A percentile compares a stretch with the other conserved stretches of the same genome.
phyloP scores from a whole-genome alignment of 352 stramenopile genomes.

The Phytophthora constricta region DNA sequence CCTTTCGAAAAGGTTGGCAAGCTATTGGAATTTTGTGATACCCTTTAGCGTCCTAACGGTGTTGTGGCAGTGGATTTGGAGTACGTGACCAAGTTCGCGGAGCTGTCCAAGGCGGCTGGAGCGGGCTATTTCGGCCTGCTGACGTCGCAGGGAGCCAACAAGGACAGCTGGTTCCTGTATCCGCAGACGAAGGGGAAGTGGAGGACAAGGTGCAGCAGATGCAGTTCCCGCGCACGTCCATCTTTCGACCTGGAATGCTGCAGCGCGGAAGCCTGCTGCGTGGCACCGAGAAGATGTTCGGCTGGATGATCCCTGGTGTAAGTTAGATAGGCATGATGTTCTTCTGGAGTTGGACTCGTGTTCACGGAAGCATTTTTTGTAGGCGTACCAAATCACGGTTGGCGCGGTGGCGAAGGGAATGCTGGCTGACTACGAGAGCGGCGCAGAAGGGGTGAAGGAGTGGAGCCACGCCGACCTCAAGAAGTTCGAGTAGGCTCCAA shows the following conservation, averaged over 20 bases:
- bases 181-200: conserved; percentile 78
- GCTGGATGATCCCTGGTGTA: conserved; percentile 62
- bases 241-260: conserved; percentile 70
- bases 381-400: conserved; percentile 50
- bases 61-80: conserved; percentile 66
- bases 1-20: conserved; percentile 70
- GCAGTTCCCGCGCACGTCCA: conserved; percentile 54
- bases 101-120: conserved; percentile 51
- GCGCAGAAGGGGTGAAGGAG: conserved; percentile 44
- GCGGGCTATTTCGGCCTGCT: conserved; percentile 74
- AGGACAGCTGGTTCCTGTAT: conserved; percentile 84
- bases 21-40: too few relatives aligned
- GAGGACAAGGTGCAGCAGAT: conserved; percentile 71
- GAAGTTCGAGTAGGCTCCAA: conserved; percentile 44
- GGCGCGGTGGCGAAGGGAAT: conserved; percentile 68
- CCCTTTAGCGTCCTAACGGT: too few relatives aligned
- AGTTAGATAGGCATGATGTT: conserved; percentile 30
- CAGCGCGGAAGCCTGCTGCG: conserved; percentile 64
- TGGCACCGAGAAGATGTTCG: conserved; percentile 56
- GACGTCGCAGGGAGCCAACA: conserved; percentile 64
- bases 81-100: conserved; percentile 64
- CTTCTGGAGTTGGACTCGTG: too few relatives aligned
- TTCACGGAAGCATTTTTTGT: conserved; percentile 3
- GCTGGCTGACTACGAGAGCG: conserved; percentile 73
- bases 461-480: conserved; percentile 64